Percentiles rank a stretch among this genome's conserved stretches.
Evolutionary conservation across 805 yeast species (phyloP).

Genomic region (Torulaspora microellipsoides): DNA sequence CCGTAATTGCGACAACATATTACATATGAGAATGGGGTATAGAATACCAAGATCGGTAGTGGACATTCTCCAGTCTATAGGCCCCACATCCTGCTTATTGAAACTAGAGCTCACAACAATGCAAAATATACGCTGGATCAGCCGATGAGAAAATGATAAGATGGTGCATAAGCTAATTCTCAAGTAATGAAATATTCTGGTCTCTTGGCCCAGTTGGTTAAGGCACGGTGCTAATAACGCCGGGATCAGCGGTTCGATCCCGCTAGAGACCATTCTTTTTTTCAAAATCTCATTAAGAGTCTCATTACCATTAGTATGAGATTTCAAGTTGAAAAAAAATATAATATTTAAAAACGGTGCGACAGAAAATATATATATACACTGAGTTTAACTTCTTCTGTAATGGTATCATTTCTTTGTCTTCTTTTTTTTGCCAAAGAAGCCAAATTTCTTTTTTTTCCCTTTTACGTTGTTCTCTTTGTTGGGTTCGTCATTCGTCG

Average conservation of each 20-base stretch:
- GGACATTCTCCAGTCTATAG: too few relatives aligned
- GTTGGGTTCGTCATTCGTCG: slow-evolving; percentile 5
- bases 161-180: too few relatives aligned
- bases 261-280: slow-evolving; percentile 26
- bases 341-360: background rate
- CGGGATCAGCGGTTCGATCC: slow-evolving; percentile 34
- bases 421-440: slow-evolving; percentile 28
- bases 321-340: too few relatives aligned
- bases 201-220: slow-evolving; percentile 33
- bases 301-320: too few relatives aligned
- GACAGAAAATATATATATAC: background rate
- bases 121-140: too few relatives aligned
- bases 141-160: too few relatives aligned
- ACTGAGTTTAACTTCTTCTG: slow-evolving; percentile 1
- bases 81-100: too few relatives aligned
- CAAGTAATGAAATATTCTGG: slow-evolving; percentile 5
- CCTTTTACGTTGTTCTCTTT: slow-evolving; percentile 17
- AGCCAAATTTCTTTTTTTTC: slow-evolving; percentile 32
- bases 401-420: slow-evolving; percentile 16
- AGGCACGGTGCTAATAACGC: slow-evolving; percentile 34
- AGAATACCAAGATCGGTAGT: too few relatives aligned
- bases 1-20: too few relatives aligned
- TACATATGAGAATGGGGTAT: too few relatives aligned
- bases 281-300: background rate
- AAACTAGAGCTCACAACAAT: too few relatives aligned